Evolutionary conservation across 257 asterid genomes (phyloP).

Genomic region (Mitragyna speciosa): DNA sequence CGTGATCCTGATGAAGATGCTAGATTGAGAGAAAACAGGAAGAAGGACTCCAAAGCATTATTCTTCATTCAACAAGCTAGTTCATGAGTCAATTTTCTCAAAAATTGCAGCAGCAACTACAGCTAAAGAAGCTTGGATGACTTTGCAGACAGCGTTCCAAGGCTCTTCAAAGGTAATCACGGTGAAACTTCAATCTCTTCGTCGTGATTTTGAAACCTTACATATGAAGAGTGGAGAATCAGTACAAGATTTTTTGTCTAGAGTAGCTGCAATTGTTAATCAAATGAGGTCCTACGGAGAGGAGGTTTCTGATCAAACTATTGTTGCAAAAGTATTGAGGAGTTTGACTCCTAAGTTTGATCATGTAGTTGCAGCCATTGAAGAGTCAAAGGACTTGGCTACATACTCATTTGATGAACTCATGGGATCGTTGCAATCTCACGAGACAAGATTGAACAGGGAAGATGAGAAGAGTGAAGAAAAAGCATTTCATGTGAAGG

Average conservation of each 20-base stretch:
- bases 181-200: conserved; percentile 6
- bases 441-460: conserved; percentile 14
- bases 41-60: conserved; percentile 16
- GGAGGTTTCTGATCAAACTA: neutral
- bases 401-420: neutral
- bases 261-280: conserved; percentile 11
- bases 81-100: conserved; percentile 10
- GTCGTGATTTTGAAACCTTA: neutral
- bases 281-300: conserved; percentile 10
- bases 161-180: conserved; percentile 2
- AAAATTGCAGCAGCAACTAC: conserved; percentile 1
- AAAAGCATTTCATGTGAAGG: conserved; percentile 12
- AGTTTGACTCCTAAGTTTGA: conserved; percentile 9
- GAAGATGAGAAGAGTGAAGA: conserved; percentile 8
- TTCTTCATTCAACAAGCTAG: conserved; percentile 4
- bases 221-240: neutral
- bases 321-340: conserved; percentile 1
- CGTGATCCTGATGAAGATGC: neutral
- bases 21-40: neutral
- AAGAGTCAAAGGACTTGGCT: neutral
- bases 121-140: neutral
- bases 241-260: neutral
- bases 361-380: neutral
- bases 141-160: neutral
- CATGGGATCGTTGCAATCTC: conserved; percentile 18